These are phyloP conservation scores for Glutinoglossum americanum DNA, from an alignment of 495 filamentous ascomycete species.

Conservation along the genomic window DNA sequence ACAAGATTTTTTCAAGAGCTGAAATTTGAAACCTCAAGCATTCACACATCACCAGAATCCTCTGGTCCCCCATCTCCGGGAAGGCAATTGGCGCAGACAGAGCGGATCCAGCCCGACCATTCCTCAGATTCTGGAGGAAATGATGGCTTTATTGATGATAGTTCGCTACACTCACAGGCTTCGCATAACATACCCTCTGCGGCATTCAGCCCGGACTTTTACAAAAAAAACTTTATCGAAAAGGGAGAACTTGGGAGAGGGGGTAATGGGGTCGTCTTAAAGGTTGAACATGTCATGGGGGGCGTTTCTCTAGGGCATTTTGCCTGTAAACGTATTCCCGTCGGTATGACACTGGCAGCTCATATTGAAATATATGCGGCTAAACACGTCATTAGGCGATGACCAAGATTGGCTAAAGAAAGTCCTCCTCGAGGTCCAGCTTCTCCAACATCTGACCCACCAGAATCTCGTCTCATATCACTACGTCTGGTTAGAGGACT, in stretches of 20 bases:
- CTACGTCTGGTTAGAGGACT: slow-evolving; percentile 90
- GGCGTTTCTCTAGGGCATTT: slow-evolving; percentile 72
- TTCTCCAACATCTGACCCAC: slow-evolving; percentile 77
- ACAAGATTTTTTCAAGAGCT: not conserved
- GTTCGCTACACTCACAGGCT: slow-evolving; percentile 19
- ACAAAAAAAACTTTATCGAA: slow-evolving; percentile 75
- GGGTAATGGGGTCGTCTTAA: slow-evolving; percentile 80
- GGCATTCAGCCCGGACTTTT: slow-evolving; percentile 81
- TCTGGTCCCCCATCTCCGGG: not conserved
- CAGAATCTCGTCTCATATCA: slow-evolving; percentile 94
- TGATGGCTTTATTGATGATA: not conserved
- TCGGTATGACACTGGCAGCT: slow-evolving; percentile 20
- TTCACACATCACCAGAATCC: slow-evolving; percentile 6
- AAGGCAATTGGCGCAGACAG: not conserved
- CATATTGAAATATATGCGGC: not conserved
- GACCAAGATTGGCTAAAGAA: slow-evolving; percentile 93
- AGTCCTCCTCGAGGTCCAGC: slow-evolving; percentile 75
- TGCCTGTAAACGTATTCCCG: slow-evolving; percentile 90
- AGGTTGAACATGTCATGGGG: slow-evolving; percentile 80
- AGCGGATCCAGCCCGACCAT: not conserved
- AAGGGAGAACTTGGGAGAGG: slow-evolving; percentile 70
- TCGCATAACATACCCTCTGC: slow-evolving; percentile 53
- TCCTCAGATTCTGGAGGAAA: not conserved
- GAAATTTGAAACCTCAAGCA: slow-evolving; percentile 3
- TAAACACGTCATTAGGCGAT: slow-evolving; percentile 42